Base-by-base conservation (phyloP, 768 basidiomycete species). In the Tulasnella sp. region DNA sequence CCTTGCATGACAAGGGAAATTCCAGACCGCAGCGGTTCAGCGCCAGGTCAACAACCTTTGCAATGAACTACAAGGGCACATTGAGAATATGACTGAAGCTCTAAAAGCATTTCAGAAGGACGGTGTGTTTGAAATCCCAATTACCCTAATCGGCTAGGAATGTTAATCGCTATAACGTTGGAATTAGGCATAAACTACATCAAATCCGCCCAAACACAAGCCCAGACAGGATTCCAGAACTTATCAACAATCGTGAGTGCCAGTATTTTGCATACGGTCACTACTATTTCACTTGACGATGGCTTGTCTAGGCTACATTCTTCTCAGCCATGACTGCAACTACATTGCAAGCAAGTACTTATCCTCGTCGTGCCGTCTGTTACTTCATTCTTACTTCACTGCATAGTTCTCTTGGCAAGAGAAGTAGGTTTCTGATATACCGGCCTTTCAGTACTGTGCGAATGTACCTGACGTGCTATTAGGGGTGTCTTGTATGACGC, bases 31-130 rank as follows among this genome's bases (percentile, higher is more conserved):
- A 2, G 75, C 81, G 25, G 81, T 85, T 2, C 78, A 83, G 59
- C 67, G 79, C 58, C 83, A 84, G 60, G 72, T 86, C 29, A 46
- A 59, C 28, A 81, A 83, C 58, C 68, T 83, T 7, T 70, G 75
- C n/a, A 64, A 66, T n/a, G 81, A 84, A 60, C 79, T 83, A 73
- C 79, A 79, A 2, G 77, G 80, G 48, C 83, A 86, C 57, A 66
- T 83, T 12, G 79, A 84, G 52, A 75, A 68, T 55, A 78, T 86
- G 50, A 78, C 78, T 3, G 67, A 74, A 1, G 77, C 79, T 1
- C 65, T 86, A n/a, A 73, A 72, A 2, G 76, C 80, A 65, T 84
- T 85, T 67, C 77, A 83, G 42, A 80, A 83, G 72, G 74, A 84
- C 53, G 83, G 82, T 78, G 7, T n/a, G n/a, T n/a, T n/a, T n/a